A percentile compares a stretch with the other conserved stretches of the same genome.
phyloP scores from a whole-genome alignment of 192 early-diverging fungal genomes.

The Rhizophagus clarus region DNA sequence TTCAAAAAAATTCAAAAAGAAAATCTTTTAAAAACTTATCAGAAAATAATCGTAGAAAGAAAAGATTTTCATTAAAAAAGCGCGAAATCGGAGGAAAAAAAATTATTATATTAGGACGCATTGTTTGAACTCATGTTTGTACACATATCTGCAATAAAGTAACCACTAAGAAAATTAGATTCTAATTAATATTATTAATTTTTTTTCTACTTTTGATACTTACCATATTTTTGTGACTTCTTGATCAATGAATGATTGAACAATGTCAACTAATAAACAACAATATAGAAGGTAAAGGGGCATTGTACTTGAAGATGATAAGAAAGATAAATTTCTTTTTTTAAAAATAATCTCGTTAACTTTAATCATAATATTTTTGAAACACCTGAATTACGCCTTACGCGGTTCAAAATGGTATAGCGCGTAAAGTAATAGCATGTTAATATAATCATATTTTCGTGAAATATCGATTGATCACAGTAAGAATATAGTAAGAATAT shows the following conservation, averaged over 20 bases:
- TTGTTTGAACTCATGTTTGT: not conserved
- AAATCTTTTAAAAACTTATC: too few relatives aligned
- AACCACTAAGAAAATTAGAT: slow-evolving; percentile 8
- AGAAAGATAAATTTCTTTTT: not conserved
- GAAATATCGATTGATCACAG: too few relatives aligned
- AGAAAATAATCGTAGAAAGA: too few relatives aligned
- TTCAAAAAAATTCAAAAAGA: too few relatives aligned
- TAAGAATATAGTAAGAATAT: too few relatives aligned
- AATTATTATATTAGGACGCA: not conserved
- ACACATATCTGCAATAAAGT: slow-evolving; percentile 20
- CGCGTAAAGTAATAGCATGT: not conserved
- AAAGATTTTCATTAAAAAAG: not conserved
- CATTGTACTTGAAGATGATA: not conserved
- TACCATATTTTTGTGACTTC: not conserved
- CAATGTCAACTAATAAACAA: slow-evolving; percentile 9
- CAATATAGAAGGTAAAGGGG: not conserved
- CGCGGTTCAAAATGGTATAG: not conserved
- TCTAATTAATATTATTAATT: not conserved
- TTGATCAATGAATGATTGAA: slow-evolving; percentile 3
- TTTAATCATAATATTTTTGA: not conserved
- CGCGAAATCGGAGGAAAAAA: too few relatives aligned
- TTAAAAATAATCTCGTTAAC: not conserved
- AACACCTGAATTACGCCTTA: not conserved
- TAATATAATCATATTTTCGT: not conserved
- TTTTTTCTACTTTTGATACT: not conserved